Evolutionary conservation across 1,284 basidiomycete species (phyloP), one percentile per base, ranked within the genome.

Genomic region (Ganoderma multipileum): DNA sequence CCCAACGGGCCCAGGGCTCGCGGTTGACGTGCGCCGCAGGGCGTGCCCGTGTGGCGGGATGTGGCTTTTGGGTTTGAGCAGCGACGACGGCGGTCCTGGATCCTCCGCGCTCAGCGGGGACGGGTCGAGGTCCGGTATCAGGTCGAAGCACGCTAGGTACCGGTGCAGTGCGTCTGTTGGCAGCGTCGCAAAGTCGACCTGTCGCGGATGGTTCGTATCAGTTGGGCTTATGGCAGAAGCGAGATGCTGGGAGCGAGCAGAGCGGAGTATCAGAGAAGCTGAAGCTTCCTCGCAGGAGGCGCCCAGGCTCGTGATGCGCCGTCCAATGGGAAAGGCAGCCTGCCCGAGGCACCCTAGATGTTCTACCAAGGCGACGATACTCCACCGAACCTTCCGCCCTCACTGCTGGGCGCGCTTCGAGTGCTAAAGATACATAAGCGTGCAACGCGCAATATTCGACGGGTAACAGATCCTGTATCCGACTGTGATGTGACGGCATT

Each of bases 181-280:
- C 79, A 94, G 82, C 71, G 86, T 86, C 57, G 83, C 81, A 76
- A 94, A 93, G 77, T 94, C 90, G 72, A 94, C 85, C 92, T 94
- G 78, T 73, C 28, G 18, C 23, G 42, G 57, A 70, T 65, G 33
- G 68, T 64, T 68, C 64, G 62, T 70, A 67, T 68, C 72, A 71
- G 55, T 42, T 16, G 54, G 16, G 41, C 47, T 69, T 38, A 38
- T 58, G 71, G 64, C 68, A 73, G 57, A 65, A 28, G 41, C 30
- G 39, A 55, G 50, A 42, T 42, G 52, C n/a, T 61, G 39, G 36
- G 58, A 47, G 60, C n/a, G 26, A n/a, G 44, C 33, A 23, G 52
- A 55, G 14, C 38, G 38, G 58, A 41, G 58, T 60, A 60, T 60
- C 58, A 60, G 38, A 41, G 47, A 42, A 52, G 28, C 28, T 26